Percentiles rank a stretch among this genome's conserved stretches.
Conservation (phyloP, 2,329 filamentous ascomycete species). For the Penicillium griseofulvum region DNA sequence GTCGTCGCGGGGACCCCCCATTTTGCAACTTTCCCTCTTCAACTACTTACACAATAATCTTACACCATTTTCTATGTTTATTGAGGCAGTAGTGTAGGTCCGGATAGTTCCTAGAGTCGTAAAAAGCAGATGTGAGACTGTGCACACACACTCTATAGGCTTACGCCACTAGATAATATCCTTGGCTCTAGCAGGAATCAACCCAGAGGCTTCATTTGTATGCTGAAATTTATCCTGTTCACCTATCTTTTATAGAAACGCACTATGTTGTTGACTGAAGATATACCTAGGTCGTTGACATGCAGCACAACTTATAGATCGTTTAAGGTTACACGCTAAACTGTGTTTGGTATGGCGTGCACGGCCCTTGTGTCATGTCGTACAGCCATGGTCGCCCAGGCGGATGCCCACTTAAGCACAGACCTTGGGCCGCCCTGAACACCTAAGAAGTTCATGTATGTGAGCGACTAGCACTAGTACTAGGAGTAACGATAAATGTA, state of each 20-base stretch:
- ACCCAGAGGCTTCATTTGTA: neutral
- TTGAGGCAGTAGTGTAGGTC: neutral
- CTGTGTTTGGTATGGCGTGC: neutral
- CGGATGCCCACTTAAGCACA: too few species aligned
- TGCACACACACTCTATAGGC: neutral
- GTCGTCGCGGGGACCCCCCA: neutral
- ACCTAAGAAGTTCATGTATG: too few species aligned
- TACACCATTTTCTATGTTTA: neutral
- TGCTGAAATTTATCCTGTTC: too few species aligned
- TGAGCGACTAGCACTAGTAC: too few species aligned
- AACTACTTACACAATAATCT: neutral
- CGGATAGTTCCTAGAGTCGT: neutral
- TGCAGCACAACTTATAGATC: neutral
- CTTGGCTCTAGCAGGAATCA: neutral
- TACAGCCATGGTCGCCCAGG: too few species aligned
- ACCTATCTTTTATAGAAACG: neutral
- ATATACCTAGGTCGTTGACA: neutral
- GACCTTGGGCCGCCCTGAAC: too few species aligned
- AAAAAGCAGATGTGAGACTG: neutral
- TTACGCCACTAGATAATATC: neutral
- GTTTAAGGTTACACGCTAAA: neutral
- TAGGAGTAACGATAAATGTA: too few species aligned
- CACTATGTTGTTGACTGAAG: neutral
- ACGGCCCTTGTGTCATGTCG: neutral
- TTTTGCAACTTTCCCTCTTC: neutral